Conservation (phyloP, 2,329 filamentous ascomycete species). For the Aureobasidium musti region DNA sequence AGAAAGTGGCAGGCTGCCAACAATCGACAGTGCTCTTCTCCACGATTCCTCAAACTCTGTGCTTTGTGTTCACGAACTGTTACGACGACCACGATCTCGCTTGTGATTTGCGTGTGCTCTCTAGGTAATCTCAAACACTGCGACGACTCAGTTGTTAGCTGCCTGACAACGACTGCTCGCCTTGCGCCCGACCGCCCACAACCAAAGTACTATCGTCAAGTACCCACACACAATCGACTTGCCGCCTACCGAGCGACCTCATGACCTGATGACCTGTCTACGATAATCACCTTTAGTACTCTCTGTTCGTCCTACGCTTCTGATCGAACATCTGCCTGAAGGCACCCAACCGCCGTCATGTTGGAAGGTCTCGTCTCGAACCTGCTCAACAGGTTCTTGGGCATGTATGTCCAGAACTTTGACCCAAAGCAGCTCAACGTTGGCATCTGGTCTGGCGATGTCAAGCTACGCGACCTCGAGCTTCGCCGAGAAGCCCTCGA, state of each 20-base stretch:
- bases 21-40: slow-evolving; percentile 3
- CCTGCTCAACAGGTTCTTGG: slow-evolving; percentile 97
- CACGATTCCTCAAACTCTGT: slow-evolving; percentile 11
- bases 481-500: slow-evolving; percentile 93
- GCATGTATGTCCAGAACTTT: slow-evolving; percentile 99
- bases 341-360: slow-evolving; percentile 69
- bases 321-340: slow-evolving; percentile 61
- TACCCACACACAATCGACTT: slow-evolving; percentile 8
- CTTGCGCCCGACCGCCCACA: neutral
- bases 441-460: slow-evolving; percentile 98
- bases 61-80: slow-evolving; percentile 6
- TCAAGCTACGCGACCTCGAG: slow-evolving; percentile 90
- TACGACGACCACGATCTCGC: slow-evolving; percentile 4
- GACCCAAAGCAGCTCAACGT: slow-evolving; percentile 97
- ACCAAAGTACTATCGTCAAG: slow-evolving; percentile 1
- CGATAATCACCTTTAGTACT: slow-evolving; percentile 6
- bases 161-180: slow-evolving; percentile 1
- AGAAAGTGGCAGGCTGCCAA: slow-evolving; percentile 16
- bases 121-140: neutral
- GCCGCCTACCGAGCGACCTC: neutral
- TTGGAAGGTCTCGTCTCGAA: slow-evolving; percentile 96
- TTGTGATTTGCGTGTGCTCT: neutral
- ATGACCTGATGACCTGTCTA: slow-evolving; percentile 27
- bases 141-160: neutral
- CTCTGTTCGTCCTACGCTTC: slow-evolving; percentile 15